These are phyloP conservation scores for Fragosphaeria purpurea DNA, from an alignment of 2,329 filamentous ascomycete species.

Conservation along the genomic window DNA sequence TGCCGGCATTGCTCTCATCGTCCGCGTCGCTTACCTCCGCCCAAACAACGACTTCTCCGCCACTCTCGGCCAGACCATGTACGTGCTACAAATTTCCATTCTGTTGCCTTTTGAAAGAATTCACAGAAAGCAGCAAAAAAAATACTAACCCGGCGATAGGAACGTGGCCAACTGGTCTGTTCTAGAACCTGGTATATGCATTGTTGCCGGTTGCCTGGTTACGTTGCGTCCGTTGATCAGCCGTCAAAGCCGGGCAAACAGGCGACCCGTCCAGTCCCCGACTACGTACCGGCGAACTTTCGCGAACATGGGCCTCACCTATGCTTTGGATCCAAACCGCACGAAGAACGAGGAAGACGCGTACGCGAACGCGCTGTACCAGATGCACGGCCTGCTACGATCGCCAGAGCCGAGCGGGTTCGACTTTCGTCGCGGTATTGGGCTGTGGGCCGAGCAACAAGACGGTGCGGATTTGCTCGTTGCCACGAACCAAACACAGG, in stretches of 20 bases:
- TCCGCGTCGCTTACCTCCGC: constrained; percentile 26
- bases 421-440: too few species aligned
- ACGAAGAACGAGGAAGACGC: too few species aligned
- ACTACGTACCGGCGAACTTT: too few species aligned
- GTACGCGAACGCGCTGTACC: too few species aligned
- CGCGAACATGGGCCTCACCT: too few species aligned
- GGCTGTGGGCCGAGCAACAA: too few species aligned
- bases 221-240: constrained; percentile 19
- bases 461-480: too few species aligned
- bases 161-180: constrained; percentile 29
- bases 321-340: too few species aligned
- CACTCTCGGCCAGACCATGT: constrained; percentile 22
- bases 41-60: constrained; percentile 16
- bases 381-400: too few species aligned
- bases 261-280: too few species aligned
- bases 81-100: constrained; percentile 12
- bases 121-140: neutral
- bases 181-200: constrained; percentile 27
- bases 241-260: neutral
- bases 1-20: constrained; percentile 27
- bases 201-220: constrained; percentile 23
- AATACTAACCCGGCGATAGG: constrained; percentile 12
- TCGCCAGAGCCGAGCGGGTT: too few species aligned
- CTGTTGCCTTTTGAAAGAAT: neutral
- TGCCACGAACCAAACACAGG: too few species aligned